A percentile compares a stretch with the other conserved stretches of the same genome.
These are phyloP conservation scores for Brassica incana DNA, from an alignment of 345 rosid genomes.

Conservation along the genomic window DNA sequence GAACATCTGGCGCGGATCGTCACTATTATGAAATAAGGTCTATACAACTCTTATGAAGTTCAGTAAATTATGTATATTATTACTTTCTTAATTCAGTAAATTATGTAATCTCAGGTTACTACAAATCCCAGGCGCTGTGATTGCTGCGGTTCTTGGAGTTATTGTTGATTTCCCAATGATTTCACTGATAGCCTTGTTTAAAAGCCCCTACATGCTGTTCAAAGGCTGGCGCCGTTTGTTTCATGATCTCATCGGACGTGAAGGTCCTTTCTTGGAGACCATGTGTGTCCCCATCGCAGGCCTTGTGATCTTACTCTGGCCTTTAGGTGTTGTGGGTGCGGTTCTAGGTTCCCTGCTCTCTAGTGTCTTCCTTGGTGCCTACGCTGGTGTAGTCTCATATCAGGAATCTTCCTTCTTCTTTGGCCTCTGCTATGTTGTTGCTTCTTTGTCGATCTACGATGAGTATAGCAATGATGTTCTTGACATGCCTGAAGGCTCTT, in stretches of 20 bases:
- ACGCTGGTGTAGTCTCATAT: conserved; percentile 75
- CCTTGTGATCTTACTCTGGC: conserved; percentile 95
- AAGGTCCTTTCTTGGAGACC: conserved; percentile 97
- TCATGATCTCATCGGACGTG: conserved; percentile 95
- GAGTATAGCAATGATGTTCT: conserved; percentile 93
- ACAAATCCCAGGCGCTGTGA: conserved; percentile 65
- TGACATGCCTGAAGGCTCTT: conserved; percentile 94
- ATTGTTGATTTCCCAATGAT: conserved; percentile 69
- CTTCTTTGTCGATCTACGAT: conserved; percentile 84
- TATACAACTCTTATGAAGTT: background rate
- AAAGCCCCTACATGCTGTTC: conserved; percentile 90
- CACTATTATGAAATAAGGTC: conserved; percentile 88
- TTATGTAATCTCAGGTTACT: conserved; percentile 55
- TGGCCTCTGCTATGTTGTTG: conserved; percentile 79
- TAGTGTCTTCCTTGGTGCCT: conserved; percentile 84
- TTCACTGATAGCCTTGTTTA: conserved; percentile 66
- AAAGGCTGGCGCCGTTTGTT: conserved; percentile 94
- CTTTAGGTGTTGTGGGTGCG: conserved; percentile 87
- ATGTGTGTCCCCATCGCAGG: conserved; percentile 98
- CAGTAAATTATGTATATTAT: background rate
- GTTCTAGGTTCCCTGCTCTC: conserved; percentile 72
- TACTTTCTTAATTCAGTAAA: background rate
- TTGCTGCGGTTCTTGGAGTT: conserved; percentile 63
- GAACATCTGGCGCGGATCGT: conserved; percentile 48
- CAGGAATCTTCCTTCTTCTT: conserved; percentile 89